Conservation (phyloP, 2,329 filamentous ascomycete genomes). For the Tolypocladium tropicale region DNA sequence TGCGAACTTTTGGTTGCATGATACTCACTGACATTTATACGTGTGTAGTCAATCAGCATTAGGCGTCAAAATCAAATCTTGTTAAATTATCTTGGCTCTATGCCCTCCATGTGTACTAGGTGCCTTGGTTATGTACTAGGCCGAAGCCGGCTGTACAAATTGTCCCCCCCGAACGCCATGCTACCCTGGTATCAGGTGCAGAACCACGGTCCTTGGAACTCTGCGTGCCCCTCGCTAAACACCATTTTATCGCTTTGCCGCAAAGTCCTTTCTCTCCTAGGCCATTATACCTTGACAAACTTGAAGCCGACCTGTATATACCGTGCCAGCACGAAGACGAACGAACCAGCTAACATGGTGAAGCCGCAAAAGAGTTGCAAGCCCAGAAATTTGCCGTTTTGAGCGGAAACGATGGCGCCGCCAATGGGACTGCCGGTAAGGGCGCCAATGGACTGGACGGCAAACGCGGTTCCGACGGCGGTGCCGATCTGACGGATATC, state of each 20-base stretch:
- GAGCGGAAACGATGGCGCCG: conserved; percentile 45
- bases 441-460: conserved; percentile 51
- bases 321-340: conserved; percentile 19
- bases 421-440: conserved; percentile 59
- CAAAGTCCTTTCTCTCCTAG: background rate
- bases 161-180: background rate
- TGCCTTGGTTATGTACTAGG: background rate
- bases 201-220: background rate
- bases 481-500: conserved; percentile 61
- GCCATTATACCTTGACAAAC: conserved; percentile 18
- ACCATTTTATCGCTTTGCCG: background rate
- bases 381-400: conserved; percentile 43
- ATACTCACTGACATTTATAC: background rate
- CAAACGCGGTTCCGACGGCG: conserved; percentile 54
- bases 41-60: background rate
- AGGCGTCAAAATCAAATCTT: background rate
- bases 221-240: background rate
- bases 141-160: too few species aligned
- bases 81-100: background rate
- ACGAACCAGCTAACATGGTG: conserved; percentile 24
- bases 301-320: conserved; percentile 24
- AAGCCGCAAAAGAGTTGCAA: conserved; percentile 57
- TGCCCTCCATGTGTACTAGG: background rate
- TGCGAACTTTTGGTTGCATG: background rate
- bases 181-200: background rate